Evolutionary conservation across 2,329 filamentous ascomycete genomes (phyloP).

Genomic region (Talaromyces verruculosus): DNA sequence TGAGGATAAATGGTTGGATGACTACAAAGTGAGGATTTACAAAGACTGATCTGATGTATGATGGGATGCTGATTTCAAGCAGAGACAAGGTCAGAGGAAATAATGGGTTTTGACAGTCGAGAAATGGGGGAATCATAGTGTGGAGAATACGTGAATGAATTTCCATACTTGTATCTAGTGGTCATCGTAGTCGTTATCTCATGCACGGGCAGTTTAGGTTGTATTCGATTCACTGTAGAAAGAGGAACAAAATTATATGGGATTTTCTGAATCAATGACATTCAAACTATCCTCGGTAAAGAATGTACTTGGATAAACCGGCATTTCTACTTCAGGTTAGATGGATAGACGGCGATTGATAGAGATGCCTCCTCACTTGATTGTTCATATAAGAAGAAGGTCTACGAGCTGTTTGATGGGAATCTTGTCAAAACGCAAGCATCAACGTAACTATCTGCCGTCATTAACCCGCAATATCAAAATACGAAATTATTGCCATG

Average conservation of each 20-base stretch:
- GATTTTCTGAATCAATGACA: no score
- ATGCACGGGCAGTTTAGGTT: no score
- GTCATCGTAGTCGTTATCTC: no score
- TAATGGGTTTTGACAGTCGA: background rate
- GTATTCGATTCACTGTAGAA: no score
- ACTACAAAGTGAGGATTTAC: slow-evolving; percentile 19
- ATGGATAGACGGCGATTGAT: background rate
- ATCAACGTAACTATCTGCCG: background rate
- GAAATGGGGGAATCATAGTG: background rate
- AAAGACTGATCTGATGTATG: background rate
- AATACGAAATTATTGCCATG: background rate
- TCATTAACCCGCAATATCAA: no score
- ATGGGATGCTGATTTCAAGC: background rate
- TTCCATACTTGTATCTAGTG: no score
- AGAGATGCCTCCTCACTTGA: background rate
- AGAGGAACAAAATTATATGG: no score
- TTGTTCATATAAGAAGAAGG: background rate
- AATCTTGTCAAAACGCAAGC: background rate
- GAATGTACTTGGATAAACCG: background rate
- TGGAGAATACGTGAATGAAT: background rate
- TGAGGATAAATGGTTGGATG: slow-evolving; percentile 44
- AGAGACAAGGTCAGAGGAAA: slow-evolving; percentile 5
- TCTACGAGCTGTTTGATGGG: background rate
- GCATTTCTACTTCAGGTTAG: slow-evolving; percentile 5
- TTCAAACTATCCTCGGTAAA: no score